phyloP scores from a whole-genome alignment of 2,329 filamentous ascomycete genomes.

The Fusarium nurragi region DNA sequence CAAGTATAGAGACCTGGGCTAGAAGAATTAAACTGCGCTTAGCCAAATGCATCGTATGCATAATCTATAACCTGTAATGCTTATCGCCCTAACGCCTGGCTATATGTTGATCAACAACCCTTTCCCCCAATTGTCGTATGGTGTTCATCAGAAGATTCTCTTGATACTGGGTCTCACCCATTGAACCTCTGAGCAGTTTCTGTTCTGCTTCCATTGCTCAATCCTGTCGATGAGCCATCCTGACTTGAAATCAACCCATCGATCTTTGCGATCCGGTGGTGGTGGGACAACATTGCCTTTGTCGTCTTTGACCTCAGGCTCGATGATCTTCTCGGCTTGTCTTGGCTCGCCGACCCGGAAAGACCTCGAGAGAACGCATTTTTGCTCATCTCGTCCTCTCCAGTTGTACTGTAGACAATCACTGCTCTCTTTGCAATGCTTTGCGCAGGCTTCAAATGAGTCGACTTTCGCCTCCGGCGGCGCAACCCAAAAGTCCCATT shows the following conservation, averaged over 20 bases:
- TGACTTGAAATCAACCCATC: conserved; percentile 46
- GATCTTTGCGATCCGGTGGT: conserved; percentile 27
- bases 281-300: conserved; percentile 39
- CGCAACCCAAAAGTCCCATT: conserved; percentile 46
- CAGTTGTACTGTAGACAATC: conserved; percentile 47
- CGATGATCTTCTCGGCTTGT: conserved; percentile 38
- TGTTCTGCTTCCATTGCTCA: conserved; percentile 39
- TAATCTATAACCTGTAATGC: conserved; percentile 25
- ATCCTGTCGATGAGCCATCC: conserved; percentile 45
- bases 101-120: conserved; percentile 19
- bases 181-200: conserved; percentile 44
- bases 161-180: conserved; percentile 49
- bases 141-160: conserved; percentile 41
- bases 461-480: conserved; percentile 40
- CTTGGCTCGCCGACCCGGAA: conserved; percentile 44
- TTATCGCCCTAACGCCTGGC: conserved; percentile 35
- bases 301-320: conserved; percentile 40
- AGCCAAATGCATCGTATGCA: conserved; percentile 10
- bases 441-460: conserved; percentile 44
- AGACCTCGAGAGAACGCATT: conserved; percentile 44
- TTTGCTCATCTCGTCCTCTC: conserved; percentile 45
- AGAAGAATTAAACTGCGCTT: neutral
- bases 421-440: conserved; percentile 40
- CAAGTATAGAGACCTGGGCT: neutral
- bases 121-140: neutral